Percentiles rank a stretch among this genome's conserved stretches.
Evolutionary conservation across 176 grass and related monocot genomes (phyloP).

Genomic region (Microstegium vimineum): DNA sequence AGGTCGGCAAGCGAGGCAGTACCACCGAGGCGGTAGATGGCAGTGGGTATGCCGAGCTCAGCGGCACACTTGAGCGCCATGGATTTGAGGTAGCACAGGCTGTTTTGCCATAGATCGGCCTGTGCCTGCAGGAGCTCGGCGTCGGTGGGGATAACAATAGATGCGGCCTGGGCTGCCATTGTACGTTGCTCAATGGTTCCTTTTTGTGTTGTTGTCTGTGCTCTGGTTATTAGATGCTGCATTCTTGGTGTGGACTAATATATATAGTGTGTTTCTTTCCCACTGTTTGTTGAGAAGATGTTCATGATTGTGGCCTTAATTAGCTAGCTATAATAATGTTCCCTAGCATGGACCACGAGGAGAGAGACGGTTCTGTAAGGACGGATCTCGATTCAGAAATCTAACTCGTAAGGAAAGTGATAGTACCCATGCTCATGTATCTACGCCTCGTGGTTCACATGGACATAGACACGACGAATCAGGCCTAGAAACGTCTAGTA

Average conservation of each 20-base stretch:
- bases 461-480: not conserved
- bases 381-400: not conserved
- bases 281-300: not conserved
- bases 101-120: not conserved
- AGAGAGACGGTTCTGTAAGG: not conserved
- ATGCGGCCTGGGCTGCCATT: not conserved
- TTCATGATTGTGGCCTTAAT: not conserved
- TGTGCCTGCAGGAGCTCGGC: not conserved
- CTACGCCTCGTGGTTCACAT: not conserved
- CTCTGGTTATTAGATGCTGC: not conserved
- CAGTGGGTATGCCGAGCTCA: constrained; percentile 37
- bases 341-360: not conserved
- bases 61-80: not conserved
- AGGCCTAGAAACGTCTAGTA: not conserved
- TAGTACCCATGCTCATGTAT: not conserved
- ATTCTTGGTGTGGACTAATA: not conserved
- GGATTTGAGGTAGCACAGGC: not conserved
- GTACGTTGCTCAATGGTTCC: not conserved
- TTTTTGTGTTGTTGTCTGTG: not conserved
- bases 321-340: not conserved
- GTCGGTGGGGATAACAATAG: not conserved
- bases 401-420: not conserved
- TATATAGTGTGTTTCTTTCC: not conserved
- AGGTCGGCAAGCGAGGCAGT: not conserved
- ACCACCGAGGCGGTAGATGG: constrained; percentile 32